Evolutionary conservation across 192 early-diverging fungal species (phyloP).

Genomic region (Dissophora globulifera): DNA sequence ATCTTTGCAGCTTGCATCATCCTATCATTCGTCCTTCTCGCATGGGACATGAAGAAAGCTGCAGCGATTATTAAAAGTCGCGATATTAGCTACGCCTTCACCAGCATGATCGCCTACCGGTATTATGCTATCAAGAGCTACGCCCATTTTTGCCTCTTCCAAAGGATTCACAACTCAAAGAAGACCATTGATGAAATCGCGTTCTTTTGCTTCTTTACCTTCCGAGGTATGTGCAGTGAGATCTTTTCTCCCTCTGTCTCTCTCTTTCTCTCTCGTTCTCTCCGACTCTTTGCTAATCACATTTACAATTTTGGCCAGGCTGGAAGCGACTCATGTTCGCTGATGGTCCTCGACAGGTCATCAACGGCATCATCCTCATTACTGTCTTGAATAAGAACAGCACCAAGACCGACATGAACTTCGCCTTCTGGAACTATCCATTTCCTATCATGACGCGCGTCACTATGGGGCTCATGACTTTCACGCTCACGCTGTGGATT

Average conservation of each 20-base stretch:
- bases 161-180: slow-evolving; percentile 69
- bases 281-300: no score
- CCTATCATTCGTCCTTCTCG: slow-evolving; percentile 77
- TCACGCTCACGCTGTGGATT: slow-evolving; percentile 75
- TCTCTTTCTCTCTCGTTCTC: no score
- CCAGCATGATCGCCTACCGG: slow-evolving; percentile 75
- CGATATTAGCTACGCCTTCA: slow-evolving; percentile 82
- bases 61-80: slow-evolving; percentile 66
- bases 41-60: slow-evolving; percentile 80
- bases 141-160: slow-evolving; percentile 85
- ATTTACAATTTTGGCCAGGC: slow-evolving; percentile 56
- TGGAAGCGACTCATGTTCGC: slow-evolving; percentile 88
- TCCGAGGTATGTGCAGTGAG: slow-evolving; percentile 81
- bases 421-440: neutral
- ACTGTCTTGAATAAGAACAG: slow-evolving; percentile 25
- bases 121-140: slow-evolving; percentile 81
- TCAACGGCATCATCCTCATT: slow-evolving; percentile 66
- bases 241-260: no score
- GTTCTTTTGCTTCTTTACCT: slow-evolving; percentile 85
- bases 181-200: slow-evolving; percentile 74
- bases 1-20: slow-evolving; percentile 71
- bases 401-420: neutral
- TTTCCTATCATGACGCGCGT: neutral
- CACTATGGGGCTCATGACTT: slow-evolving; percentile 57
- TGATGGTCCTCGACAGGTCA: slow-evolving; percentile 82